Conservation (phyloP, 768 basidiomycete genomes). For the Termitomyces sp. region DNA sequence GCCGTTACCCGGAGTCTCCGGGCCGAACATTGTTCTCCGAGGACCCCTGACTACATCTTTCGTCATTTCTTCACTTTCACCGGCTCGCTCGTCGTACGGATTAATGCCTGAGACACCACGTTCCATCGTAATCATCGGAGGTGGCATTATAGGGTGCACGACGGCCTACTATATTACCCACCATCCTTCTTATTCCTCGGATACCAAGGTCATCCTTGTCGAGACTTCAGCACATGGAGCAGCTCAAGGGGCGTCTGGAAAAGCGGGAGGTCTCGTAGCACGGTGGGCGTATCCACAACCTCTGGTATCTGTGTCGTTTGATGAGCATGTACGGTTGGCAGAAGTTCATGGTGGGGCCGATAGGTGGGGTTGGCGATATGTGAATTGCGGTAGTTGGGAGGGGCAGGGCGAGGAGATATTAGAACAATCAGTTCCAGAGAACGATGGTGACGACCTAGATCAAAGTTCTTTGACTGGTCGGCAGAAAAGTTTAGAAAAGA, state of each 20-base stretch:
- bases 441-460: conserved; percentile 20
- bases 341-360: conserved; percentile 58
- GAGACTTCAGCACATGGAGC: conserved; percentile 62
- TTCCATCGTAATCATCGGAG: conserved; percentile 74
- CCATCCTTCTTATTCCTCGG: conserved; percentile 40
- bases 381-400: conserved; percentile 69
- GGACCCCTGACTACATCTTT: neutral
- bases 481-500: conserved; percentile 49
- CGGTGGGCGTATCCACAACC: conserved; percentile 78
- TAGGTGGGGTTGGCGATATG: conserved; percentile 81
- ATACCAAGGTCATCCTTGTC: conserved; percentile 51
- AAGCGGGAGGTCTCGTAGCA: conserved; percentile 81
- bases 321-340: conserved; percentile 71
- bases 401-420: conserved; percentile 43
- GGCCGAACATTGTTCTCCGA: neutral
- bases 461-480: neutral
- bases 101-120: conserved; percentile 11
- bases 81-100: neutral
- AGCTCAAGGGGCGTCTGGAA: conserved; percentile 80
- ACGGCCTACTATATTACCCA: conserved; percentile 76
- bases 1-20: too few species aligned
- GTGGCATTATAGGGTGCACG: conserved; percentile 81
- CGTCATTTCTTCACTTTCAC: neutral
- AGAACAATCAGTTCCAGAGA: neutral
- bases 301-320: conserved; percentile 64